These are phyloP conservation scores for Strobilomyces confusus DNA, from an alignment of 768 basidiomycete genomes.

Conservation along the genomic window DNA sequence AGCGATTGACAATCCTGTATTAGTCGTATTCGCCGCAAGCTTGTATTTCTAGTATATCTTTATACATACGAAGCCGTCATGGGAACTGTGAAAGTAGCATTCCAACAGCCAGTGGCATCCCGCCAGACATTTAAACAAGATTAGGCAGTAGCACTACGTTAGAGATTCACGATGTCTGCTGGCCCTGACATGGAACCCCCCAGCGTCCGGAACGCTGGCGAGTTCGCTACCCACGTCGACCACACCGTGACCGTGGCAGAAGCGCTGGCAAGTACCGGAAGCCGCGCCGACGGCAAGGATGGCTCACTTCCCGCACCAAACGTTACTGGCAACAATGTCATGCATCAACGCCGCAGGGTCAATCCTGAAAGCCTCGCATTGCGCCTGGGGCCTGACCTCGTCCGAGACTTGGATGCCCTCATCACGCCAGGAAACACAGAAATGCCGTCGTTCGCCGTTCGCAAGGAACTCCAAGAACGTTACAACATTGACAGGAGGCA, in stretches of 20 bases:
- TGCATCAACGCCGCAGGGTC: conserved; percentile 43
- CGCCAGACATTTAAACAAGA: conserved; percentile 14
- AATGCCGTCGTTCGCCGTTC: conserved; percentile 71
- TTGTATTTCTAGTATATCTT: conserved; percentile 62
- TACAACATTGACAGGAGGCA: conserved; percentile 69
- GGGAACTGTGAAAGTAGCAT: conserved; percentile 10
- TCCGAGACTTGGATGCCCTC: conserved; percentile 68
- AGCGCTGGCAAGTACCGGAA: conserved; percentile 12
- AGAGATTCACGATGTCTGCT: neutral
- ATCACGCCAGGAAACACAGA: conserved; percentile 64
- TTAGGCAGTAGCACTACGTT: neutral
- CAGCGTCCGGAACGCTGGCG: neutral
- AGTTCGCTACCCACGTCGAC: conserved; percentile 1
- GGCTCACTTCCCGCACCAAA: neutral
- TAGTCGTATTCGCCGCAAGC: conserved; percentile 85
- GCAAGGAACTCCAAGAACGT: conserved; percentile 67
- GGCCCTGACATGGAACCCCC: conserved; percentile 13
- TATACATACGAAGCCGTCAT: neutral
- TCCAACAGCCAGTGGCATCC: conserved; percentile 13
- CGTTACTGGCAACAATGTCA: conserved; percentile 2
- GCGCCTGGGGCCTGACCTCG: conserved; percentile 61
- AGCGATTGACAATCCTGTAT: conserved; percentile 4
- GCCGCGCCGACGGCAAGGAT: conserved; percentile 4
- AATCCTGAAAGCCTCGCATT: conserved; percentile 68
- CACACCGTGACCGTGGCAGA: neutral